Base-by-base conservation (phyloP, 805 yeast species). In the Cyberlindnera petersonii region DNA sequence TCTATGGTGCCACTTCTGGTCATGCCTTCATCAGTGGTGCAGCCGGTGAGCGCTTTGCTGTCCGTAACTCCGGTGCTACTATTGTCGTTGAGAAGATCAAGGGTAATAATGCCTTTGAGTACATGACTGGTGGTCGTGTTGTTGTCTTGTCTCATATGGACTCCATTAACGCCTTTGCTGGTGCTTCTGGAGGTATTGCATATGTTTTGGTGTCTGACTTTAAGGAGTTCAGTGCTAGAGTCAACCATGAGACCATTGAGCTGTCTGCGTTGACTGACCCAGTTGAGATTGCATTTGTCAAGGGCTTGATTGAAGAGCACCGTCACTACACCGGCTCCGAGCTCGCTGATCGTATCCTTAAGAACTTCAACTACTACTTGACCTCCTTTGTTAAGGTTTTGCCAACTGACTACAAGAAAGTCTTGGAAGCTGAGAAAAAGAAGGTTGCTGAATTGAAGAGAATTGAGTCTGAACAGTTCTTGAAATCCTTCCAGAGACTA, bases 131-230 rank as follows among this genome's bases (percentile, higher is more conserved):
- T 63, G 98, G 98, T 61, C 79, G 98, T 56, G 96, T 93, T 46
- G 87, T 91, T 59, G 88, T 91, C 33, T 75, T 91, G 52, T 96
- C 97, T 33, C 68, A 79, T 43, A 86, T 96, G 55, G 97, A 96
- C 43, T 79, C 97, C 48, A 82, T 88, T 61, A 96, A 86, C 46
- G 72, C 73, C 4, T 67, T 80, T 44, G 96, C 98, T 40, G 98
- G 98, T 72, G 93, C 93, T 84, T 89, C 97, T 54, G 98, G 98
- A 67, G 98, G 98, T 78, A 91, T 93, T 63, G 95, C 96, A 13
- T 91, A 91, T 59, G 97, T 94, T 44, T 73, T 91, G 54, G 95
- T 89, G 55, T 85, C 91, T 71, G 97, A 93, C 36, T 60, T 59
- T 46, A 96, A 89, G 60, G 96, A 88, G 60, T 89, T 91, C 57